These are phyloP conservation scores for Colletotrichum incanum DNA, from an alignment of 2,329 filamentous ascomycete species.

Conservation along the genomic window DNA sequence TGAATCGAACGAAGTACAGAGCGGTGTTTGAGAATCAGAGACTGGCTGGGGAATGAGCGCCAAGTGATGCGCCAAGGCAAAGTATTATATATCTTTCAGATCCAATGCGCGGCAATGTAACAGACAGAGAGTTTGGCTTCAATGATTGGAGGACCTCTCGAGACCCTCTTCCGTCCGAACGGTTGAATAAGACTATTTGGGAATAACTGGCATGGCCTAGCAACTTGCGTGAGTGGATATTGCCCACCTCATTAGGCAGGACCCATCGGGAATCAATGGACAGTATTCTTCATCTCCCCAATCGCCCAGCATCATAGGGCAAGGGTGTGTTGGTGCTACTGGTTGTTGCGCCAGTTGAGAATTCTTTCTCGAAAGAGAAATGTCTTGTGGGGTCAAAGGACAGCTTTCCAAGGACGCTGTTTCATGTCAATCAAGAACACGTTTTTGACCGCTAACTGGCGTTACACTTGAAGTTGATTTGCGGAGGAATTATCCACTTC, in stretches of 20 bases:
- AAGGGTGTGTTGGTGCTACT: conserved; percentile 19
- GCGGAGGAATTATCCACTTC: conserved; percentile 25
- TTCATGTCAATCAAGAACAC: conserved; percentile 18
- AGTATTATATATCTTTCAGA: conserved; percentile 36
- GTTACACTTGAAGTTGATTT: conserved; percentile 13
- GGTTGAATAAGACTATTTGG: conserved; percentile 16
- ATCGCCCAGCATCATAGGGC: neutral
- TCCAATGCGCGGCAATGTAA: conserved; percentile 9
- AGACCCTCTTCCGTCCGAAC: conserved; percentile 33
- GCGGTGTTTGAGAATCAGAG: conserved; percentile 9
- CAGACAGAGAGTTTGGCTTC: conserved; percentile 7
- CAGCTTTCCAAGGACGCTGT: conserved; percentile 20
- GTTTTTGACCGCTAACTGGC: neutral
- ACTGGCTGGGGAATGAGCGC: conserved; percentile 16
- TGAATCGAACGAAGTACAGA: conserved; percentile 27
- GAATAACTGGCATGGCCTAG: conserved; percentile 29
- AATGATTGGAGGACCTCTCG: conserved; percentile 28
- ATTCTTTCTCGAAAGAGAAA: neutral
- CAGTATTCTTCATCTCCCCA: neutral
- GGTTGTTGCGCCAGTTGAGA: conserved; percentile 4
- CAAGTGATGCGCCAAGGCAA: conserved; percentile 24
- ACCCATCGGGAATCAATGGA: neutral
- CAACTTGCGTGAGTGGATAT: conserved; percentile 22
- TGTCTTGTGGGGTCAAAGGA: conserved; percentile 4
- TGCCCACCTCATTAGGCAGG: neutral